Base-by-base conservation (phyloP, 306 rosid species). In the Quercus gilva region DNA sequence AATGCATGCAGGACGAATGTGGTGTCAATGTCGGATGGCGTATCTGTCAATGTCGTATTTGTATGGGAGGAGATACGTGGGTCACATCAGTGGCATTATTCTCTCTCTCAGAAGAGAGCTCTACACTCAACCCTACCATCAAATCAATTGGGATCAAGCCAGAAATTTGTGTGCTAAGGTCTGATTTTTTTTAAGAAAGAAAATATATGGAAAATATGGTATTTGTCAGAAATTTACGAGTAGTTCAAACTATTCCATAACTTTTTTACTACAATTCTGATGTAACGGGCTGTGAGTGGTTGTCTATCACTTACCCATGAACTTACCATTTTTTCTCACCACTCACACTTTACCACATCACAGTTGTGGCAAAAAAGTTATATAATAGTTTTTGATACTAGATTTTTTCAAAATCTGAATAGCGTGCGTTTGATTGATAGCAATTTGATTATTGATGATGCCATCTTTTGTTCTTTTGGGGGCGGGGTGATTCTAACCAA, bases 1-100 rank as follows among this genome's bases (percentile, higher is more conserved):
- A 26, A 15, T 5, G 14, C 5, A 26, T 45, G 76, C 60, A 90
- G 97, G 96, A 71, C 83, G 90, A 67, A 88, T 91, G 97, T 91
- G 96, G 97, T 93, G 93, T 80, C 97, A 91, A 65, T 52, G 88
- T 55, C 76, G 97, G 59, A 74, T 84, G 83, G 94, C 89, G 25
- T 91, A 89, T 68, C 80, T 93, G 37, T 84, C 94, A 0, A 89
- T 91, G 96, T 93, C 96, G 6, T 93, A 91, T 69, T 79, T 93
- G 20, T 93, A 88, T 1, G 94, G 90, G 5, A 84, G n/a, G 52
- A 82, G 87, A 85, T 88, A 89, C 4, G 97, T 91, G 71, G 94
- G 92, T 21, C 86, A 86, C 2, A 51, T 89, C 18, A 83, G 49
- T 3, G n/a, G 65, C 49, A 43, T 75, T 13, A 56, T 91, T 59